Conservation (phyloP, 129 eudicot species). For the Flaveria linearis region DNA sequence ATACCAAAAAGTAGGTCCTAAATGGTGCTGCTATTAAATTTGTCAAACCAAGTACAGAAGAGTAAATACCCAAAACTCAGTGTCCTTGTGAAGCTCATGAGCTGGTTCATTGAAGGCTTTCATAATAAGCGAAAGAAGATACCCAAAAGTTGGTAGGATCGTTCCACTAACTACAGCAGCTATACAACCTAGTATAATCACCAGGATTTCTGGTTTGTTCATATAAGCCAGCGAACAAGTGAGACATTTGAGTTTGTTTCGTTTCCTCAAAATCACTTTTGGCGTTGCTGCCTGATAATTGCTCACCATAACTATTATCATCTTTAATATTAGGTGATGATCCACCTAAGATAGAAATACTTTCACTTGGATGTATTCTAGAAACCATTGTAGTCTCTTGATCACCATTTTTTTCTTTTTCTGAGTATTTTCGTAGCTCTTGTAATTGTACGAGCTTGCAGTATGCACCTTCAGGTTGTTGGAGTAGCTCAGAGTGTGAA, state of each 20-base stretch:
- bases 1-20: conserved; percentile 66
- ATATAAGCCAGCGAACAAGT: conserved; percentile 60
- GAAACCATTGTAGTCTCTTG: conserved; percentile 36
- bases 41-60: conserved; percentile 55
- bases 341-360: conserved; percentile 20
- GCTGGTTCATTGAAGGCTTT: conserved; percentile 52
- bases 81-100: conserved; percentile 46
- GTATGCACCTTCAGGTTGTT: conserved; percentile 78
- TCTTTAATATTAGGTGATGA: conserved; percentile 42
- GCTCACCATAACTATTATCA: conserved; percentile 35
- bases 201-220: conserved; percentile 71
- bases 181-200: conserved; percentile 49
- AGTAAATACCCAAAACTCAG: conserved; percentile 68
- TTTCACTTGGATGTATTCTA: conserved; percentile 47
- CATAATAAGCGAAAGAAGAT: conserved; percentile 51
- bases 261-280: conserved; percentile 23
- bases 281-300: conserved; percentile 33
- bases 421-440: conserved; percentile 56
- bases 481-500: conserved; percentile 58
- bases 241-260: conserved; percentile 42
- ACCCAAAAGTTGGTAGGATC: conserved; percentile 55
- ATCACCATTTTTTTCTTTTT: conserved; percentile 29
- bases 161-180: conserved; percentile 58
- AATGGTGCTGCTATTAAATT: conserved; percentile 52
- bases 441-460: conserved; percentile 64